Percentiles rank a stretch among this genome's conserved stretches.
Conservation (phyloP, 2,329 filamentous ascomycete species). For the Hypoxylon sp. region DNA sequence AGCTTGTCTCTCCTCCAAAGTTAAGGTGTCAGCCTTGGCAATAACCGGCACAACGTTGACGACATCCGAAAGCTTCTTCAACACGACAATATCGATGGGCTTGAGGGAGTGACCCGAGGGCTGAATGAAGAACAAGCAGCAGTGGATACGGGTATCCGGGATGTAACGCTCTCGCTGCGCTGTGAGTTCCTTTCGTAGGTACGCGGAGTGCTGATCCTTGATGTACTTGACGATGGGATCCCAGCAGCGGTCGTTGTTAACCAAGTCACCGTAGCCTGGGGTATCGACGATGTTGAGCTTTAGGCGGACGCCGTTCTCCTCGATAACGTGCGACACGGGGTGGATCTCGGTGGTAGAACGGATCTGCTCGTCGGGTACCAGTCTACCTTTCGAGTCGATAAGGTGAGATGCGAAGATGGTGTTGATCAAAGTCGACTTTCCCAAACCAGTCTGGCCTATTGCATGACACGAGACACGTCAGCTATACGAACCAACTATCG, state of each 20-base stretch:
- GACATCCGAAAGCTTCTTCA: constrained; percentile 99
- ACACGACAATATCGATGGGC: constrained; percentile 98
- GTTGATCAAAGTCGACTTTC: constrained; percentile 99
- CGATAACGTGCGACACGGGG: constrained; percentile 96
- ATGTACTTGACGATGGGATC: constrained; percentile 99
- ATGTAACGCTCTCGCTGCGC: constrained; percentile 99
- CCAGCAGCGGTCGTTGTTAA: constrained; percentile 99
- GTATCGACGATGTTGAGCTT: constrained; percentile 99
- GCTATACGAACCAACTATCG: constrained; percentile 30
- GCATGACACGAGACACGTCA: constrained; percentile 46
- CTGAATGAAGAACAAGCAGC: constrained; percentile 99
- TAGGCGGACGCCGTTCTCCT: constrained; percentile 98
- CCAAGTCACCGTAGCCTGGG: constrained; percentile 95
- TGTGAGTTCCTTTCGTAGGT: constrained; percentile 98
- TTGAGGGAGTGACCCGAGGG: constrained; percentile 97
- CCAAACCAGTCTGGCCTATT: constrained; percentile 94
- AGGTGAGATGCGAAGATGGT: constrained; percentile 99
- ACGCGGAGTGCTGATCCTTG: constrained; percentile 99
- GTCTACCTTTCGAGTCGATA: constrained; percentile 97
- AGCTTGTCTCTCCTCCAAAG: constrained; percentile 89
- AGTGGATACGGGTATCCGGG: constrained; percentile 98
- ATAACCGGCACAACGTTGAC: constrained; percentile 99
- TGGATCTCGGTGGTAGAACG: constrained; percentile 98
- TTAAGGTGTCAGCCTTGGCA: constrained; percentile 96
- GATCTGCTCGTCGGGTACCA: constrained; percentile 90